phyloP scores from a whole-genome alignment of 129 eudicot species.

The Smallanthus sonchifolius region DNA sequence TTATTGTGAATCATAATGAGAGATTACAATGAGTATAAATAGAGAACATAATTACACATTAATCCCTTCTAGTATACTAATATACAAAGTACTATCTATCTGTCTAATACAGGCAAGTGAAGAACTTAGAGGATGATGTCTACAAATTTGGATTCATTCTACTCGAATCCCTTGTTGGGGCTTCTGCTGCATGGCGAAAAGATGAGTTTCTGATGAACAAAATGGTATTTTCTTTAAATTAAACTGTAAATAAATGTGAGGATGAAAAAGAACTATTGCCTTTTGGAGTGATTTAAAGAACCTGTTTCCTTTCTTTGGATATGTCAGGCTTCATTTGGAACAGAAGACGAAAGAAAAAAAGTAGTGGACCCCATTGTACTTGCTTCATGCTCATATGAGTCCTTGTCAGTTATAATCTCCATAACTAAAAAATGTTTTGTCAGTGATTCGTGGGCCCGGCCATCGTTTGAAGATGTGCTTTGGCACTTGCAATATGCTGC shows the following conservation, averaged over 20 bases:
- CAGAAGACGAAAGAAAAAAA: slow-evolving; percentile 36
- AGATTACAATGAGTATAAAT: too few relatives aligned
- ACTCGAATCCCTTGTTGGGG: slow-evolving; percentile 56
- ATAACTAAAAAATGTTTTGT: slow-evolving; percentile 56
- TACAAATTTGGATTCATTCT: slow-evolving; percentile 63
- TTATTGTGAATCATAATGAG: too few relatives aligned
- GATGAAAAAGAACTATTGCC: neutral
- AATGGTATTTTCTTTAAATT: slow-evolving; percentile 36
- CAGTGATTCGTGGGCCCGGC: slow-evolving; percentile 49
- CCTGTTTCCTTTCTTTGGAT: neutral
- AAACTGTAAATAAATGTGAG: neutral
- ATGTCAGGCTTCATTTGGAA: slow-evolving; percentile 47
- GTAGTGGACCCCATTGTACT: slow-evolving; percentile 57
- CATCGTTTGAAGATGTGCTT: slow-evolving; percentile 64
- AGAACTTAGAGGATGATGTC: slow-evolving; percentile 59
- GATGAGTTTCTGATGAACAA: slow-evolving; percentile 46
- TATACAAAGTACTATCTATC: too few relatives aligned
- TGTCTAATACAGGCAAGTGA: slow-evolving; percentile 37
- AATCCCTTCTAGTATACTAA: too few relatives aligned
- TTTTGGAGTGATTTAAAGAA: neutral
- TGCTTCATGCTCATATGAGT: slow-evolving; percentile 49
- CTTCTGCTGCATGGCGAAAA: slow-evolving; percentile 41
- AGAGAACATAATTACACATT: too few relatives aligned
- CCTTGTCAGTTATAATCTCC: slow-evolving; percentile 48
- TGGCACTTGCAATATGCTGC: slow-evolving; percentile 77